Base-by-base conservation (phyloP, 1,284 basidiomycete species). In the Cutaneotrichosporon cavernicola region DNA sequence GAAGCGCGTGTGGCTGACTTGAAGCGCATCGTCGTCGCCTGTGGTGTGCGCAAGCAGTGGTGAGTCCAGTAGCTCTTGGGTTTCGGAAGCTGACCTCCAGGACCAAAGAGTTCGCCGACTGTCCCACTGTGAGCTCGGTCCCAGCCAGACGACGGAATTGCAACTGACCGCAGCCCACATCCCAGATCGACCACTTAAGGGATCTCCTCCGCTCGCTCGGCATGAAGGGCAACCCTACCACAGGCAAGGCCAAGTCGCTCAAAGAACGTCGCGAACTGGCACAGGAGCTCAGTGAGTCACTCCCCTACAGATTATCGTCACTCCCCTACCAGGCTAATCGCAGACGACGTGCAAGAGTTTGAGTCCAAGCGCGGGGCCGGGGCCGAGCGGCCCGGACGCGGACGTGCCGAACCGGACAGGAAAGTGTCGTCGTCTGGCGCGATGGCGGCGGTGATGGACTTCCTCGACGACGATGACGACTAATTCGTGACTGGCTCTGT, bases 41-140 rank as follows among this genome's bases (percentile, higher is more conserved):
- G 92, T 70, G 91, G 91, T 5, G 84, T 90, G 6, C 86, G 90
- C 61, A 92, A 90, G 79, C 83, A 86, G 32, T 94, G 91, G 91
- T 85, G 83, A 11, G 79, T 66, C 36, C 0, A 21, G 6, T 14
- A 8, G 9, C 9, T 2, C n/a, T 36, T 11, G 38, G 5, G n/a
- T 13, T 43, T 11, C 18, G 9, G 13, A 26, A 46, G 31, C 60
- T 58, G n/a, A 62, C 49, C 26, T 2, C 8, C 58, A 81, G 80
- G 80, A 62, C 70, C 18, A 90, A 87, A 74, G 86, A 91, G 68
- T 89, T 93, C 71, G 81, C 86, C 67, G 86, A 84, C 64, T 76
- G 85, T 57, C 84, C 86, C 31, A 83, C 82, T 6, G 76, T 76
- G 55, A 46, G 73, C 26, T 26, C 26, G 2, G 26, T 61, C 5